Conservation (phyloP, 179 eudicot genomes). For the Spinacia oleracea region DNA sequence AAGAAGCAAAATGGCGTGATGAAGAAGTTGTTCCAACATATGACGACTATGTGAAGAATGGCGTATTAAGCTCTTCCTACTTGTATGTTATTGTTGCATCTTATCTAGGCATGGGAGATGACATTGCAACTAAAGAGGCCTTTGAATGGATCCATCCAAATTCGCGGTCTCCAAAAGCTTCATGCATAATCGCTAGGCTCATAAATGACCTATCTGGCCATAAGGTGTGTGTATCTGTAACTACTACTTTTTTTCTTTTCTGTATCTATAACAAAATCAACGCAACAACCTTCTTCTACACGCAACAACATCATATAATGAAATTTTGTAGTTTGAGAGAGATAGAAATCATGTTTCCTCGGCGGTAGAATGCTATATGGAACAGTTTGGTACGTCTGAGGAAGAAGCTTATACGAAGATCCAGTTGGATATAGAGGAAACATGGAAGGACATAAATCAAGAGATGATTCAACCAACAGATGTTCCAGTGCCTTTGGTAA, state of each 20-base stretch:
- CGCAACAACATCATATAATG: neutral
- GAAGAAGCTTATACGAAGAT: slow-evolving; percentile 23
- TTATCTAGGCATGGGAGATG: slow-evolving; percentile 18
- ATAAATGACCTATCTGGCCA: slow-evolving; percentile 25
- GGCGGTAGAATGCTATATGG: slow-evolving; percentile 41
- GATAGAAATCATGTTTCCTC: slow-evolving; percentile 35
- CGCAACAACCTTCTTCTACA: too few relatives aligned
- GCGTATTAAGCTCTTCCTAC: slow-evolving; percentile 5
- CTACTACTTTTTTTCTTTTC: too few relatives aligned
- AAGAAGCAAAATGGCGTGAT: slow-evolving; percentile 36
- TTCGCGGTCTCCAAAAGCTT: slow-evolving; percentile 13
- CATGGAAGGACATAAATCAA: slow-evolving; percentile 36
- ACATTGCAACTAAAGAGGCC: slow-evolving; percentile 14
- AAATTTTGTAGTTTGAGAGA: slow-evolving; percentile 32
- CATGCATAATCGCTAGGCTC: slow-evolving; percentile 16
- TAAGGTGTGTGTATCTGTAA: slow-evolving; percentile 3
- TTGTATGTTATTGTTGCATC: neutral
- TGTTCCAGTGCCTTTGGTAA: slow-evolving; percentile 9
- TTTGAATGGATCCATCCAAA: slow-evolving; percentile 20
- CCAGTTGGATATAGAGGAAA: neutral
- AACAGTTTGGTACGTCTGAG: slow-evolving; percentile 25
- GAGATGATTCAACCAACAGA: slow-evolving; percentile 25
- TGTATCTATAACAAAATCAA: too few relatives aligned
- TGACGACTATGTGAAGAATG: slow-evolving; percentile 21
- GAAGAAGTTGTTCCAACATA: slow-evolving; percentile 24